Base-by-base conservation (phyloP, 768 basidiomycete species). In the Trametes maxima region DNA sequence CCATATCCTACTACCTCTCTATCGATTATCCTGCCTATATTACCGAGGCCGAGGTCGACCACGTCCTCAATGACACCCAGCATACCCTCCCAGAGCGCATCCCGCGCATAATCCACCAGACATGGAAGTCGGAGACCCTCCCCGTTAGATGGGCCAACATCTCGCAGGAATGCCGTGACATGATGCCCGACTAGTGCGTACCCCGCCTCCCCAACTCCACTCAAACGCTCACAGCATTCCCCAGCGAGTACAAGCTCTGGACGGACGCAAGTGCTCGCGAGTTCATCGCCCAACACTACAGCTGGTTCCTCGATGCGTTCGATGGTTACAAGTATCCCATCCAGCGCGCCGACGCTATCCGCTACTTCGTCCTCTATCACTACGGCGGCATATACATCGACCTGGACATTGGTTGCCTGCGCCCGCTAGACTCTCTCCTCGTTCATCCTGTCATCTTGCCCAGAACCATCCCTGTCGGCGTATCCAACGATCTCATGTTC, bases 401-500 rank as follows among this genome's bases (percentile, higher is more conserved):
- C 77, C 84, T 99, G 56, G 97, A 99, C 75, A 89, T 99, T 63
- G 97, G 97, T 28, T 98, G 97, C 73, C 75, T 88, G 44, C 87
- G 92, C 19, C 87, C 88, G 7, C 74, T 97, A 62, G 95, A 97
- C 74, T 90, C 92, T 11, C 82, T 99, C 19, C 81, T 98, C 51
- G 79, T 85, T 10, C 92, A 89, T 73, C 87, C 92, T 47, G 90
- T 95, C 73, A 89, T 98, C 67, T 85, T 98, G 19, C 94, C 97
- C 39, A 90, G 89, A 67, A 99, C 97, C 7, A 95, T 95, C 64
- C 97, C 97, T 43, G 94, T 99, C 67, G 97, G 97, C 44, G 87
- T 99, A 19, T 94, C 92, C 54, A 99, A 99, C 76, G 97, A 99
- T 77, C 85, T 99, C 72, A 96, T 99, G 80, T 92, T 98, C 64